Evolutionary conservation across 2,329 filamentous ascomycete species (phyloP), one percentile per base, ranked within the genome.

Genomic region (Ceratocystis alfenasii): DNA sequence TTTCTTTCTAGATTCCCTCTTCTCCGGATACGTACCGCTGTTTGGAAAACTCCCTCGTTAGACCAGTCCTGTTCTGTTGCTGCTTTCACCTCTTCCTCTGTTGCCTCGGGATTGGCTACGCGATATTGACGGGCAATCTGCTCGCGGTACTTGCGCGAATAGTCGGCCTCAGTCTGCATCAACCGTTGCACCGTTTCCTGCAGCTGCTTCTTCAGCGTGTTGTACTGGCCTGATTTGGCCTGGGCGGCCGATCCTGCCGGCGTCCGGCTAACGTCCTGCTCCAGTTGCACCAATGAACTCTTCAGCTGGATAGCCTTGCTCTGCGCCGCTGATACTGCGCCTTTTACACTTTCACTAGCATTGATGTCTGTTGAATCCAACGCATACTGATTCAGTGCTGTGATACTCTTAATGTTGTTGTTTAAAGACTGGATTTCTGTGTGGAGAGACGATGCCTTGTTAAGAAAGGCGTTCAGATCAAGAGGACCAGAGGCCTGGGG

Each of bases 71-170:
- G 79, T 70, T 89, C 80, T 28, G 84, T 78, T 2, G 88, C 88
- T 73, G 89, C 78, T 62, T 81, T 78, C 2, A 92, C 85, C 75
- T 93, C 87, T 1, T 81, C 78, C 68, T 91, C 87, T 62, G 82
- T 82, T n/a, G 89, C 89, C 57, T 90, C 86, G 63, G 89, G 89
- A 74, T 91, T 90, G 70, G 90, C 88, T 72, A 93, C 91, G 66
- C 84, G 81, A 75, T 89, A 92, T 75, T 94, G 89, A 71, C 89
- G 82, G 67, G 84, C 84, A 73, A 93, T 90, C 74, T 90, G 87
- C 69, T 91, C 87, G 68, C 86, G 83, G 75, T 90, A 90, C 69
- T 85, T 80, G 73, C 83, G 80, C 72, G 83, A 81, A 78, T 90
- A 92, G 59, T 82, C 80, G 67, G 82, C 78, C 79, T 94, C 89